phyloP scores from a whole-genome alignment of 192 early-diverging fungal species.

The Backusella mclennaniae region DNA sequence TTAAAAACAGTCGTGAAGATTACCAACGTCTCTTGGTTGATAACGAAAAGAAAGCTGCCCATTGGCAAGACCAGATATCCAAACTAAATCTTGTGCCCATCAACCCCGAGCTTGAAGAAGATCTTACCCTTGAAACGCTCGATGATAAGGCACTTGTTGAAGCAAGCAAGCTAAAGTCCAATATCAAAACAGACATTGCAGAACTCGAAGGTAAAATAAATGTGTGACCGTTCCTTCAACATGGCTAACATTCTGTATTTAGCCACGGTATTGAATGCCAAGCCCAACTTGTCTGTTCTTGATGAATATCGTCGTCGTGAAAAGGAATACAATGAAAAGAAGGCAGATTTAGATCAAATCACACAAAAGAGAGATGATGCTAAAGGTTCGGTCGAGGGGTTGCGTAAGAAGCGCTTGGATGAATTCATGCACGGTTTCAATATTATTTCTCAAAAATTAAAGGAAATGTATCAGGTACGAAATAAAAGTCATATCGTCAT shows the following conservation, averaged over 20 bases:
- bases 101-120: conserved; percentile 40
- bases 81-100: conserved; percentile 58
- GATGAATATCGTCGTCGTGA: conserved; percentile 83
- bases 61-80: conserved; percentile 46
- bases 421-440: conserved; percentile 98
- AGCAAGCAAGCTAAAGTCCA: conserved; percentile 53
- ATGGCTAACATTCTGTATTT: neutral
- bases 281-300: conserved; percentile 87
- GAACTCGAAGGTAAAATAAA: conserved; percentile 59
- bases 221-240: neutral
- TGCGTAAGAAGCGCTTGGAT: conserved; percentile 76
- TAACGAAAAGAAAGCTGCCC: conserved; percentile 55
- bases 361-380: conserved; percentile 71
- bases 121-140: conserved; percentile 51
- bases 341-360: conserved; percentile 72
- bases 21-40: conserved; percentile 56
- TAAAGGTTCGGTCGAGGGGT: conserved; percentile 70
- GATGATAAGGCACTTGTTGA: conserved; percentile 61
- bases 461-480: conserved; percentile 97
- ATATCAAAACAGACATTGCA: conserved; percentile 68
- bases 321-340: conserved; percentile 68
- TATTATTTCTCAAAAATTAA: conserved; percentile 89
- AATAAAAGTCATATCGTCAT: neutral
- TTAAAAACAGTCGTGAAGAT: conserved; percentile 68
- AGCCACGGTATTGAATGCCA: conserved; percentile 43